Conservation (phyloP, 2,329 filamentous ascomycete genomes). For the Alternaria sp. region DNA sequence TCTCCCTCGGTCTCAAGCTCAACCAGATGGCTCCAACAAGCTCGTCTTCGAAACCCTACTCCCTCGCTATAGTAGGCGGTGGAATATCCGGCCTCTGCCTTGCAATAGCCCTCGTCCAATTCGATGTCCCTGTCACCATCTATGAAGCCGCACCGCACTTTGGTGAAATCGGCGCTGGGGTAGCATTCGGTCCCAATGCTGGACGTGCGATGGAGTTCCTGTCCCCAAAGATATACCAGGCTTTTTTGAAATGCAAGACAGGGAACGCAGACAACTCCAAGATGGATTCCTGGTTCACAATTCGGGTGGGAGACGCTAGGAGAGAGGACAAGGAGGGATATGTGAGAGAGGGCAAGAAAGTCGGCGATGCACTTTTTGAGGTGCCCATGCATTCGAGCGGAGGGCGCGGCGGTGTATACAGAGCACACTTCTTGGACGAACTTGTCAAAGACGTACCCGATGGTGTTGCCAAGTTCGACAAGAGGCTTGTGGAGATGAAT, state of each 20-base stretch:
- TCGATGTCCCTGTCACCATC: conserved; percentile 59
- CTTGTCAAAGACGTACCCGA: conserved; percentile 60
- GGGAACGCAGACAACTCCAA: conserved; percentile 45
- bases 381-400: conserved; percentile 32
- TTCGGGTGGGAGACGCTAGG: conserved; percentile 44
- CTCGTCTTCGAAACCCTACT: conserved; percentile 49
- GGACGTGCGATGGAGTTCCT: conserved; percentile 64
- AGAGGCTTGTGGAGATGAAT: conserved; percentile 47
- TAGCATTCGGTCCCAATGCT: conserved; percentile 66
- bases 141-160: conserved; percentile 66
- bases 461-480: conserved; percentile 55
- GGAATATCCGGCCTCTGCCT: conserved; percentile 67
- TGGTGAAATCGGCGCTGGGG: conserved; percentile 66
- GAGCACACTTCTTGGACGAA: conserved; percentile 61
- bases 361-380: conserved; percentile 44
- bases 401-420: conserved; percentile 54
- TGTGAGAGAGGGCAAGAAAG: conserved; percentile 39
- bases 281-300: conserved; percentile 40
- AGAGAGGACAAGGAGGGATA: conserved; percentile 42
- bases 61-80: conserved; percentile 67
- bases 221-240: conserved; percentile 52
- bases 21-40: conserved; percentile 29
- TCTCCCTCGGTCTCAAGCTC: background rate
- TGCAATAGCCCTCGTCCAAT: conserved; percentile 61
- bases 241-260: conserved; percentile 56